phyloP scores from a whole-genome alignment of 2,329 filamentous ascomycete genomes.

The Endothia cerciana region DNA sequence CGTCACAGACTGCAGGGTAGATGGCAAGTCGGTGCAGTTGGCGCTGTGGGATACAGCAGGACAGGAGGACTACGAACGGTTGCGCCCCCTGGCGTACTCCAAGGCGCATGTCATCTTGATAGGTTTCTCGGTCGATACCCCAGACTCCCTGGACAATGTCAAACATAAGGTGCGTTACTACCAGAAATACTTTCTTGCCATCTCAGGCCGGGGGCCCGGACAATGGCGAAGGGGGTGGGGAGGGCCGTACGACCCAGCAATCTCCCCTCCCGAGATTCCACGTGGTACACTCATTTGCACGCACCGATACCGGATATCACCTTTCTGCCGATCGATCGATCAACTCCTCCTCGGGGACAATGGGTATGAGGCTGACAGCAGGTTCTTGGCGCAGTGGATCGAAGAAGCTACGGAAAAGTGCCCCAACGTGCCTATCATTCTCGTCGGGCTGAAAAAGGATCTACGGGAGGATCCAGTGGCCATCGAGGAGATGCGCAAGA shows the following conservation, averaged over 20 bases:
- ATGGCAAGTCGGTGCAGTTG: slow-evolving; percentile 97
- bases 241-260: slow-evolving; percentile 18
- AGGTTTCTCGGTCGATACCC: slow-evolving; percentile 92
- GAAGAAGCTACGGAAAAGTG: slow-evolving; percentile 94
- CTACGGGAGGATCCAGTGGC: slow-evolving; percentile 92
- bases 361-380: background rate
- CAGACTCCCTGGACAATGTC: slow-evolving; percentile 96
- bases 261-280: slow-evolving; percentile 12
- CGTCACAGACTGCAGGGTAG: slow-evolving; percentile 96
- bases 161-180: slow-evolving; percentile 78
- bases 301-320: slow-evolving; percentile 2
- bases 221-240: background rate
- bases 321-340: slow-evolving; percentile 9
- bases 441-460: slow-evolving; percentile 97
- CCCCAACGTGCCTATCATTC: slow-evolving; percentile 88
- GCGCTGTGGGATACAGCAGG: slow-evolving; percentile 99
- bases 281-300: slow-evolving; percentile 11
- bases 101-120: slow-evolving; percentile 98
- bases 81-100: slow-evolving; percentile 92
- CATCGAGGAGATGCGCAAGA: slow-evolving; percentile 97
- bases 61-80: slow-evolving; percentile 96
- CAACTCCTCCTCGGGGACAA: background rate
- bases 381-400: slow-evolving; percentile 72
- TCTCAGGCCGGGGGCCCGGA: background rate
- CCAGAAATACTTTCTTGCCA: background rate